Percentiles rank a stretch among this genome's conserved stretches.
Conservation (phyloP, 106 monocot species). For the Apostasia shenzhenica region DNA sequence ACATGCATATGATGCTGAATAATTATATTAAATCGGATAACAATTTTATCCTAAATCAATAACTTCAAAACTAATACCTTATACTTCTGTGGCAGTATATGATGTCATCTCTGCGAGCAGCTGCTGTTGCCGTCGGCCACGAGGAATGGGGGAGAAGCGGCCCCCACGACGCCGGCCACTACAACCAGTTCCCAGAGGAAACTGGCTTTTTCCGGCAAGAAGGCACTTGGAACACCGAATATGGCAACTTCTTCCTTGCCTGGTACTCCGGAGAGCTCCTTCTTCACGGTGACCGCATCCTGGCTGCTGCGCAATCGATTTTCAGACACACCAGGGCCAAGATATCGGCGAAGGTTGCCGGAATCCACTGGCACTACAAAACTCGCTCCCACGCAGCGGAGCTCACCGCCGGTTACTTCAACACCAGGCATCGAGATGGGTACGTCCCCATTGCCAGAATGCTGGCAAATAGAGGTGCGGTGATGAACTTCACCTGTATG, state of each 20-base stretch:
- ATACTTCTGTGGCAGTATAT: slow-evolving; percentile 46
- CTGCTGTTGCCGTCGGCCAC: slow-evolving; percentile 32
- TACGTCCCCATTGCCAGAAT: slow-evolving; percentile 48
- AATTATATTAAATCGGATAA: too few species aligned
- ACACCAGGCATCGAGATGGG: slow-evolving; percentile 50
- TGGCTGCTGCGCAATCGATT: slow-evolving; percentile 37
- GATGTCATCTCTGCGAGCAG: slow-evolving; percentile 50
- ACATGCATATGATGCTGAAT: too few species aligned
- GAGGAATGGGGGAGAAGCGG: slow-evolving; percentile 62
- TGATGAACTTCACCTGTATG: slow-evolving; percentile 84
- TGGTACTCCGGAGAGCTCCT: slow-evolving; percentile 76
- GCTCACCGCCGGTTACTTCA: slow-evolving; percentile 88
- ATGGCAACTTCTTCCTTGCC: slow-evolving; percentile 70
- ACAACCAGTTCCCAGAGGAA: slow-evolving; percentile 78
- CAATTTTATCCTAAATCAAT: too few species aligned
- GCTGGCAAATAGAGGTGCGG: slow-evolving; percentile 36
- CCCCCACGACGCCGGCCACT: slow-evolving; percentile 63
- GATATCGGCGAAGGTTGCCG: slow-evolving; percentile 66
- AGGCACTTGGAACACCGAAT: slow-evolving; percentile 68
- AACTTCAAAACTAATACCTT: not conserved
- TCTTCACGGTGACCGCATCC: slow-evolving; percentile 56
- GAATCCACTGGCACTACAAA: slow-evolving; percentile 90
- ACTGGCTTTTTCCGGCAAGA: slow-evolving; percentile 66
- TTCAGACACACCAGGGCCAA: slow-evolving; percentile 44
- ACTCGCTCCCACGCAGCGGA: slow-evolving; percentile 74